Conservation (phyloP, 306 rosid genomes). For the Crotalaria pallida region DNA sequence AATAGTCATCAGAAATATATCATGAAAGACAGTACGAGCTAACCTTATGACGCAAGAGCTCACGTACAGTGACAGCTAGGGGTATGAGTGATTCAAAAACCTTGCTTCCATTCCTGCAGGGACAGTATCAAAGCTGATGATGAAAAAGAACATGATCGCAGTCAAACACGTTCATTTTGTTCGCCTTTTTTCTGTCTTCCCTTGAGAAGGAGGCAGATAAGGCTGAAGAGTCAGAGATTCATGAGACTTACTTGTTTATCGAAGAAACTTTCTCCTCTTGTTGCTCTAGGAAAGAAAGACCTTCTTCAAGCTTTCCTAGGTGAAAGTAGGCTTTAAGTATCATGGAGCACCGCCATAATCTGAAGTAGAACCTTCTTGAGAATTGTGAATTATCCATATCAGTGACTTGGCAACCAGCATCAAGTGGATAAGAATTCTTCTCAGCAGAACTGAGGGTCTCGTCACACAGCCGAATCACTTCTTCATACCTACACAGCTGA, state of each 20-base stretch:
- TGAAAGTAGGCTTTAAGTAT: constrained; percentile 65
- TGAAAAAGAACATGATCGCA: background rate
- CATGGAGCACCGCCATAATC: constrained; percentile 77
- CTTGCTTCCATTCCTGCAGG: constrained; percentile 69
- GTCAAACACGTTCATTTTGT: constrained; percentile 11
- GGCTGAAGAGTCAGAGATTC: constrained; percentile 8
- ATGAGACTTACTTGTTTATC: constrained; percentile 43
- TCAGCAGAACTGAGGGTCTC: constrained; percentile 74
- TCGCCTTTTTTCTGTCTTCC: background rate
- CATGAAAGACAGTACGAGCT: constrained; percentile 15
- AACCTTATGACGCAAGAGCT: constrained; percentile 76
- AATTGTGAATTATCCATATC: constrained; percentile 43
- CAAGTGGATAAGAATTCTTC: constrained; percentile 50
- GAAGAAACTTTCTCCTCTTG: constrained; percentile 51
- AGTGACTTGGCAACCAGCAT: constrained; percentile 26
- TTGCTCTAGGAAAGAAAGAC: constrained; percentile 69
- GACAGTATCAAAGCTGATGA: constrained; percentile 27
- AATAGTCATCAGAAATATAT: background rate
- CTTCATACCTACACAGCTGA: constrained; percentile 80
- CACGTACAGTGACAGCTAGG: constrained; percentile 51
- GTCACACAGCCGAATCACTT: constrained; percentile 78
- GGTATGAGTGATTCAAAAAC: constrained; percentile 62
- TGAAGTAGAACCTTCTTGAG: constrained; percentile 48
- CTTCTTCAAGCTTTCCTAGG: constrained; percentile 85
- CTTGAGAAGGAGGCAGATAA: background rate